A percentile compares a stretch with the other conserved stretches of the same genome.
Conservation (phyloP, 2,329 filamentous ascomycete species). For the Thermothelomyces thermophilus region DNA sequence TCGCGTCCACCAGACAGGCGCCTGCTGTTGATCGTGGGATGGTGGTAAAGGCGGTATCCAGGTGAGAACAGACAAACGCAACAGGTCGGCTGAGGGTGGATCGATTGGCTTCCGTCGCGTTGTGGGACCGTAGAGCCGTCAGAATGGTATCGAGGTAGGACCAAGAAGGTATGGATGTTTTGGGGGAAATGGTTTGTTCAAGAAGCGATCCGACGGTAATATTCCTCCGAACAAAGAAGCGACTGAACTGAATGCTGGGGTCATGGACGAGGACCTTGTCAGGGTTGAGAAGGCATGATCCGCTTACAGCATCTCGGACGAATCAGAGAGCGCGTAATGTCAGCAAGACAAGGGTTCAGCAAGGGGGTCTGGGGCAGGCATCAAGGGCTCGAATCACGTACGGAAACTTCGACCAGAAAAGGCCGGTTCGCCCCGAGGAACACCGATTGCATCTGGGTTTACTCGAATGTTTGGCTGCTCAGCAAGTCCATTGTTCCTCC, state of each 20-base stretch:
- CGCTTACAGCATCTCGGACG: conserved; percentile 8
- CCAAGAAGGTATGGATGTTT: neutral
- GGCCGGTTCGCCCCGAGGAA: conserved; percentile 1
- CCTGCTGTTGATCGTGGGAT: neutral
- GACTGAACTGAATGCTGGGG: neutral
- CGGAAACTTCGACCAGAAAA: neutral
- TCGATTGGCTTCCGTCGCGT: too few species aligned
- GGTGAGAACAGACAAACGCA: neutral
- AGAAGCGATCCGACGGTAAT: conserved; percentile 10
- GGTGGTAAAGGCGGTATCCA: neutral
- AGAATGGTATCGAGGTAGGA: neutral
- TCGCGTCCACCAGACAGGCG: neutral
- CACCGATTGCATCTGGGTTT: neutral
- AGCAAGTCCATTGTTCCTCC: neutral
- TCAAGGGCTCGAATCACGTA: conserved; percentile 11
- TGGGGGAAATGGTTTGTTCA: conserved; percentile 4
- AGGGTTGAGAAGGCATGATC: conserved; percentile 15
- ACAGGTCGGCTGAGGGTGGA: neutral
- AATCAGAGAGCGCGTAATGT: conserved; percentile 23
- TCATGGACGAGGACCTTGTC: conserved; percentile 9
- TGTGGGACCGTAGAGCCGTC: too few species aligned
- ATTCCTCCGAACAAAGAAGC: conserved; percentile 3
- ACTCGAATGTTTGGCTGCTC: neutral
- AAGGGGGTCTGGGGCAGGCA: conserved; percentile 10
- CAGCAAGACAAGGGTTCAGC: conserved; percentile 21